These are phyloP conservation scores for Mycena vitilis DNA, from an alignment of 768 basidiomycete species.

Conservation along the genomic window DNA sequence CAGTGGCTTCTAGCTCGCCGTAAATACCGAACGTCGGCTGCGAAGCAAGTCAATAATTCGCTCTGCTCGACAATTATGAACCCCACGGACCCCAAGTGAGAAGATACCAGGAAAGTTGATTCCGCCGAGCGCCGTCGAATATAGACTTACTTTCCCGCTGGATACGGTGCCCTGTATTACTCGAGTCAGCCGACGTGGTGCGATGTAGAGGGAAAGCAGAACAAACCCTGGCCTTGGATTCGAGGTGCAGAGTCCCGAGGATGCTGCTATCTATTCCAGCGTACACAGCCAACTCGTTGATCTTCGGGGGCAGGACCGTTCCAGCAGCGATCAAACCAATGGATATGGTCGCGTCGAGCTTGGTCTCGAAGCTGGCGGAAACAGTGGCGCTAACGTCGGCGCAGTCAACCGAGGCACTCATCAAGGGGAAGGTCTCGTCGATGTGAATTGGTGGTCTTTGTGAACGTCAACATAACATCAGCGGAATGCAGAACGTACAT, in stretches of 20 bases:
- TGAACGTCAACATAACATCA: neutral
- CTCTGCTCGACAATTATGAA: constrained; percentile 19
- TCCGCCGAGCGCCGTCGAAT: constrained; percentile 42
- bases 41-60: neutral
- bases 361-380: constrained; percentile 15
- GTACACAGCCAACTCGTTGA: constrained; percentile 36
- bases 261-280: constrained; percentile 35
- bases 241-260: constrained; percentile 37
- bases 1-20: constrained; percentile 34
- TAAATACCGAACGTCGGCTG: constrained; percentile 33
- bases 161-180: constrained; percentile 35
- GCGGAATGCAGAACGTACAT: neutral
- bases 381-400: constrained; percentile 21
- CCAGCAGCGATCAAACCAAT: constrained; percentile 43
- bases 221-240: constrained; percentile 29
- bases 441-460: constrained; percentile 21
- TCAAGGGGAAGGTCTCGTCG: constrained; percentile 25
- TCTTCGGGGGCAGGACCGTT: constrained; percentile 43
- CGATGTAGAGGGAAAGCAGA: neutral
- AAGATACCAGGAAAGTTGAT: constrained; percentile 47
- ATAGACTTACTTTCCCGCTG: constrained; percentile 40
- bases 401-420: constrained; percentile 14
- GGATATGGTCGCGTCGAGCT: constrained; percentile 18
- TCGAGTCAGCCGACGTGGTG: neutral
- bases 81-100: constrained; percentile 43